These are phyloP conservation scores for Lichenothelia convexa DNA, from an alignment of 495 filamentous ascomycete species.

Conservation along the genomic window DNA sequence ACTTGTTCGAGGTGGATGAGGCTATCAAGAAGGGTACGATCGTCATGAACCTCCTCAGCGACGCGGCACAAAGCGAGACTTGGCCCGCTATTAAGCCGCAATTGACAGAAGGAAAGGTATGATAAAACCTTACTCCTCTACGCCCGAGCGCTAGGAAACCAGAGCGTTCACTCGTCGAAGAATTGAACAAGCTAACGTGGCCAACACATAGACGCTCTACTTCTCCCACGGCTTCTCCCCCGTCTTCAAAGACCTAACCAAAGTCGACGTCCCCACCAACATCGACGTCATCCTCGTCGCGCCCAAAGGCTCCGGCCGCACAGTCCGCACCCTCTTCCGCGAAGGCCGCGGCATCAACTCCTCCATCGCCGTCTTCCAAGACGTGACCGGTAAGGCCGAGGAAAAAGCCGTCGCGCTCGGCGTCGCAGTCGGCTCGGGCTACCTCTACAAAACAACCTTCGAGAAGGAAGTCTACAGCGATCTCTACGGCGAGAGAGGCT, in stretches of 20 bases:
- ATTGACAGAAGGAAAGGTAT: conserved; percentile 89
- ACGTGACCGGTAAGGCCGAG: conserved; percentile 93
- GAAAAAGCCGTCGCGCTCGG: conserved; percentile 95
- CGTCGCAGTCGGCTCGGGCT: conserved; percentile 87
- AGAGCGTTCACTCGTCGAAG: conserved; percentile 2
- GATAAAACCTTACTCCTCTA: conserved; percentile 11
- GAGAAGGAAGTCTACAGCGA: conserved; percentile 99
- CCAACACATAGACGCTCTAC: conserved; percentile 61
- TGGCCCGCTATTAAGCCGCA: conserved; percentile 97
- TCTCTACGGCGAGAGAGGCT: conserved; percentile 97
- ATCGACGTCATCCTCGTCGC: conserved; percentile 98
- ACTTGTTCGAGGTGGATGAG: conserved; percentile 92
- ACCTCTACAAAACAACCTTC: conserved; percentile 99
- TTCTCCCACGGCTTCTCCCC: conserved; percentile 99
- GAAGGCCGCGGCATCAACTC: conserved; percentile 99
- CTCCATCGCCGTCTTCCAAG: conserved; percentile 95
- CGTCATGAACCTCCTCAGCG: conserved; percentile 95
- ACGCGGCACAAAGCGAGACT: conserved; percentile 94
- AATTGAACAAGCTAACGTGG: conserved; percentile 8
- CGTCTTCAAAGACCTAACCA: conserved; percentile 98
- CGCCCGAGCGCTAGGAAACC: background rate
- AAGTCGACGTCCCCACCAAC: conserved; percentile 86
- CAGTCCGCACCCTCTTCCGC: conserved; percentile 91
- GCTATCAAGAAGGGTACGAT: conserved; percentile 87
- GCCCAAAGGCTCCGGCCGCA: conserved; percentile 96